These are phyloP conservation scores for Blastomyces emzantsi DNA, from an alignment of 2,329 filamentous ascomycete genomes.

Conservation along the genomic window DNA sequence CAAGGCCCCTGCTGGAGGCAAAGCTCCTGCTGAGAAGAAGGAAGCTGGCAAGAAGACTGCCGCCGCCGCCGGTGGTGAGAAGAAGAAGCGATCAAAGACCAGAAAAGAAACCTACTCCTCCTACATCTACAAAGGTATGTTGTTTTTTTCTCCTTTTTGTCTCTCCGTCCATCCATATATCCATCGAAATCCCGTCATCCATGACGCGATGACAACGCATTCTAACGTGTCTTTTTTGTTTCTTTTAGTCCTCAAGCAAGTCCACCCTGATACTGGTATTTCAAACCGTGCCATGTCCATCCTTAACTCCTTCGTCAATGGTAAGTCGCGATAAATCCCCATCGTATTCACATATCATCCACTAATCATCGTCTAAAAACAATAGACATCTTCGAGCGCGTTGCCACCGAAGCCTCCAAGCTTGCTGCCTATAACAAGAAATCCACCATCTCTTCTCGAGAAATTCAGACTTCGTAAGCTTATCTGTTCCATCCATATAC, in stretches of 20 bases:
- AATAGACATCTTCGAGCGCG: conserved; percentile 95
- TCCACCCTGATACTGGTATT: conserved; percentile 99
- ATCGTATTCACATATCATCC: background rate
- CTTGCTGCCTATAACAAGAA: conserved; percentile 99
- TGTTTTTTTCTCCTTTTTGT: conserved; percentile 6
- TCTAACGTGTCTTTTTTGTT: conserved; percentile 33
- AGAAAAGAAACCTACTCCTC: conserved; percentile 99
- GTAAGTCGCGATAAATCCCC: conserved; percentile 43
- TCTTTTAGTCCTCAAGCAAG: conserved; percentile 88
- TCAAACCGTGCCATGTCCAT: conserved; percentile 99
- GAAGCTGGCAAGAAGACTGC: conserved; percentile 98
- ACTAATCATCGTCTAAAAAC: background rate
- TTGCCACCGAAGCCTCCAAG: conserved; percentile 97
- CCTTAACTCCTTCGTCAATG: conserved; percentile 99
- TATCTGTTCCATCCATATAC: background rate
- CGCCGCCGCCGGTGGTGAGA: conserved; percentile 78
- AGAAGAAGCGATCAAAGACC: conserved; percentile 99
- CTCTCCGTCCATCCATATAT: background rate
- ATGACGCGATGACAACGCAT: conserved; percentile 11
- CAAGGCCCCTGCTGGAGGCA: conserved; percentile 72
- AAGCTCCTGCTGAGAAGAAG: conserved; percentile 93
- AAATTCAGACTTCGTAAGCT: conserved; percentile 89
- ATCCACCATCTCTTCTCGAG: conserved; percentile 97
- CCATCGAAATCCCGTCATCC: background rate
- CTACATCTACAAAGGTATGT: conserved; percentile 99